Percentiles rank a stretch among this genome's conserved stretches.
These are phyloP conservation scores for Gymnopus androsaceus DNA, from an alignment of 1,284 basidiomycete species.

Conservation along the genomic window DNA sequence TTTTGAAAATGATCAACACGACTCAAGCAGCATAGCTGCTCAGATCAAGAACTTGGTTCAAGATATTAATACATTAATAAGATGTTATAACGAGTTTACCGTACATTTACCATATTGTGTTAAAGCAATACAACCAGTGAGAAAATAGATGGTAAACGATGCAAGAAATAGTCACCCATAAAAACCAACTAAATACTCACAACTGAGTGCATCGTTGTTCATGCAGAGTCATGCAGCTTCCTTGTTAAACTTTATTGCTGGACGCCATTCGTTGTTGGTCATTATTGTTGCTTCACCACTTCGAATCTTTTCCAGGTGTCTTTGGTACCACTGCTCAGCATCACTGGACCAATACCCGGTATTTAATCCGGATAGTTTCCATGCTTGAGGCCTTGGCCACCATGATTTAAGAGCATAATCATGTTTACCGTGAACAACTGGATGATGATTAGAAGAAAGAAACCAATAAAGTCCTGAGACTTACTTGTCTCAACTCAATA, in stretches of 20 bases:
- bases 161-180: too few relatives aligned
- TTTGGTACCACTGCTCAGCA: constrained; percentile 1
- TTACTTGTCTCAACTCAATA: constrained; percentile 15
- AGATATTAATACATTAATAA: too few relatives aligned
- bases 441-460: background rate
- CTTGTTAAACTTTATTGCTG: background rate
- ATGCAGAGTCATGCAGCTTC: background rate
- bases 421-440: too few relatives aligned
- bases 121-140: too few relatives aligned
- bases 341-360: constrained; percentile 1
- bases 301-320: background rate
- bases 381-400: background rate
- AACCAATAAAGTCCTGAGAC: too few relatives aligned
- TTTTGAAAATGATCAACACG: too few relatives aligned
- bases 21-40: too few relatives aligned
- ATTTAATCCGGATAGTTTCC: background rate
- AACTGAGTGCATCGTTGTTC: background rate
- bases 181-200: too few relatives aligned
- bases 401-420: background rate
- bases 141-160: too few relatives aligned
- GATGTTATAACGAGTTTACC: too few relatives aligned
- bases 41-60: too few relatives aligned
- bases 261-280: background rate
- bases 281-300: background rate
- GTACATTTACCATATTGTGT: too few relatives aligned